These are phyloP conservation scores for Xylaria sp. DNA, from an alignment of 2,329 filamentous ascomycete species.

Conservation along the genomic window DNA sequence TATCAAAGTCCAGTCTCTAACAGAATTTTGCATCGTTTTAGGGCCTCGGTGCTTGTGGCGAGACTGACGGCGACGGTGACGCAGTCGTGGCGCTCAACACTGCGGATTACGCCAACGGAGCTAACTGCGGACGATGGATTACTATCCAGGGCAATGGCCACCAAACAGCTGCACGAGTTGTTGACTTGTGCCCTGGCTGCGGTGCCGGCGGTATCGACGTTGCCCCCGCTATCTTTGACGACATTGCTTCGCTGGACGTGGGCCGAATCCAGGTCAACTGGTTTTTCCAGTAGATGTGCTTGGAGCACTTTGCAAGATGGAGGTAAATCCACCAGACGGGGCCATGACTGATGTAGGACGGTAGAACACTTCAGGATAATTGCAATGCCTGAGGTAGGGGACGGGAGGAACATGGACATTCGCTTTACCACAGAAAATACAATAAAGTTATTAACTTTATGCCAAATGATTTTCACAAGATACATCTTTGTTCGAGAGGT, in stretches of 20 bases:
- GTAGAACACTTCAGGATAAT: background rate
- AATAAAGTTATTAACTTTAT: background rate
- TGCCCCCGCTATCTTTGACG: constrained; percentile 37
- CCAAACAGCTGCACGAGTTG: constrained; percentile 33
- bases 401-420: background rate
- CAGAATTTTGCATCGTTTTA: background rate
- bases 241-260: constrained; percentile 28
- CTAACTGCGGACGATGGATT: constrained; percentile 37
- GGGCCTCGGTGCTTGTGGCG: constrained; percentile 37
- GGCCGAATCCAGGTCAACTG: constrained; percentile 34
- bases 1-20: constrained; percentile 6
- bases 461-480: no score
- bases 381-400: no score
- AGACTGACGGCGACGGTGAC: constrained; percentile 21
- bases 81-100: constrained; percentile 36
- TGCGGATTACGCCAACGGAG: constrained; percentile 35
- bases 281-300: constrained; percentile 37
- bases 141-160: constrained; percentile 34
- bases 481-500: background rate
- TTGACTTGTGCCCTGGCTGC: constrained; percentile 37
- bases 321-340: background rate
- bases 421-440: constrained; percentile 1
- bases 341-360: background rate
- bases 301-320: background rate
- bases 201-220: constrained; percentile 32